Base-by-base conservation (phyloP, 1,284 basidiomycete genomes). In the Neolentinus lepideus region DNA sequence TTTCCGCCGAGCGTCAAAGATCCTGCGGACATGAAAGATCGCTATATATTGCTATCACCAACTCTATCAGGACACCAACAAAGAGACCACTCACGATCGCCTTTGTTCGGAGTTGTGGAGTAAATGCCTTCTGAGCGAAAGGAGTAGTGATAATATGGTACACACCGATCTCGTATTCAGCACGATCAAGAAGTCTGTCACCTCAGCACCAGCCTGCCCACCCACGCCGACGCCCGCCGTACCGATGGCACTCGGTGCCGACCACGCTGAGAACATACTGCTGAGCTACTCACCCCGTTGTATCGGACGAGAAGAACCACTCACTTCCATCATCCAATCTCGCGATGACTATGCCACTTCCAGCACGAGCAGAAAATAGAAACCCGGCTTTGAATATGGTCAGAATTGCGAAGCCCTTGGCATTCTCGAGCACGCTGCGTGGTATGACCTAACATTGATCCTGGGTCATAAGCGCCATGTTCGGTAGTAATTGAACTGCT, bases 131-230 rank as follows among this genome's bases (percentile, higher is more conserved):
- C 47, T 27, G 14, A 65, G n/a, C 58, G 56, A 53, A 58, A 52
- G 61, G 57, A 66, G 56, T 61, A 59, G 46, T 56, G 61, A 51
- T 54, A 59, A 35, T 58, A 61, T 33, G 58, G 60, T 11, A 72
- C 82, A 66, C 65, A 87, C 91, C 57, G 83, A 81, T 67, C 74
- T 75, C 38, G 89, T 89, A 67, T 98, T 98, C 52, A 98, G 78
- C 10, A 98, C 90, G 57, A 98, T 82, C 55, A 99, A 74, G 65
- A 98, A 98, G 67, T 99, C 97, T 1, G 96, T 97, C 72, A 98
- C 83, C 69, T 95, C 91, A 56, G 91, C 90, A 19, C 89, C 90
- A 25, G 79, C 77, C 64, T 90, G 95, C 16, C 87, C 84, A 47
- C 94, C 94, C 33, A 98, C 79, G 2, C 96, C 96, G 11, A 98